Percentiles rank a stretch among this genome's conserved stretches.
Conservation (phyloP, 2,329 filamentous ascomycete genomes). For the Arthroderma uncinatum region DNA sequence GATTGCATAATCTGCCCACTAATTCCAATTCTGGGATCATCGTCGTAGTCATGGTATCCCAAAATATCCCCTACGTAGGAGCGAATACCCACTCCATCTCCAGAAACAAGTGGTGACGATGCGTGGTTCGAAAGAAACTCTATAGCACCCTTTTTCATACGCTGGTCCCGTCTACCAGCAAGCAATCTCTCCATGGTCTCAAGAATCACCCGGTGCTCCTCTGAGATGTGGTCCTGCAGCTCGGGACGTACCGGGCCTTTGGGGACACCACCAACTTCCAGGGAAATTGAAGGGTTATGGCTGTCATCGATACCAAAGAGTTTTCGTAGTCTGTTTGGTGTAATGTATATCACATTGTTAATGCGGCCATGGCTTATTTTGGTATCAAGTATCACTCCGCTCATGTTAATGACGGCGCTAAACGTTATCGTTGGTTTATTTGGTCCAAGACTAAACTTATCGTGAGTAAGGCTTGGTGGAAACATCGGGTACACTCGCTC, state of each 20-base stretch:
- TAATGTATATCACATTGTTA: conserved; percentile 45
- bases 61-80: conserved; percentile 24
- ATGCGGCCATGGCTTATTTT: conserved; percentile 44
- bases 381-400: conserved; percentile 44
- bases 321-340: conserved; percentile 33
- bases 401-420: conserved; percentile 43
- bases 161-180: conserved; percentile 27
- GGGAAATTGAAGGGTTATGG: conserved; percentile 14
- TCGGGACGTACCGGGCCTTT: conserved; percentile 17
- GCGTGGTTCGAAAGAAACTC: conserved; percentile 20
- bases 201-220: conserved; percentile 28
- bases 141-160: conserved; percentile 31
- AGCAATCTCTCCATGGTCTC: conserved; percentile 29
- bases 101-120: conserved; percentile 18
- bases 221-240: conserved; percentile 21
- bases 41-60: conserved; percentile 16
- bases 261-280: conserved; percentile 25
- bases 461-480: conserved; percentile 38
- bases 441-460: conserved; percentile 43
- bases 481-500: conserved; percentile 49
- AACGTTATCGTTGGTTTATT: conserved; percentile 51
- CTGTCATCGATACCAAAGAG: conserved; percentile 26
- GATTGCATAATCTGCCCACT: conserved; percentile 21
- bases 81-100: conserved; percentile 16
- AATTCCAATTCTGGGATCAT: conserved; percentile 34